Percentiles rank a stretch among this genome's conserved stretches.
These are phyloP conservation scores for Pythium scleroteichum DNA, from an alignment of 352 stramenopile species.

Conservation along the genomic window DNA sequence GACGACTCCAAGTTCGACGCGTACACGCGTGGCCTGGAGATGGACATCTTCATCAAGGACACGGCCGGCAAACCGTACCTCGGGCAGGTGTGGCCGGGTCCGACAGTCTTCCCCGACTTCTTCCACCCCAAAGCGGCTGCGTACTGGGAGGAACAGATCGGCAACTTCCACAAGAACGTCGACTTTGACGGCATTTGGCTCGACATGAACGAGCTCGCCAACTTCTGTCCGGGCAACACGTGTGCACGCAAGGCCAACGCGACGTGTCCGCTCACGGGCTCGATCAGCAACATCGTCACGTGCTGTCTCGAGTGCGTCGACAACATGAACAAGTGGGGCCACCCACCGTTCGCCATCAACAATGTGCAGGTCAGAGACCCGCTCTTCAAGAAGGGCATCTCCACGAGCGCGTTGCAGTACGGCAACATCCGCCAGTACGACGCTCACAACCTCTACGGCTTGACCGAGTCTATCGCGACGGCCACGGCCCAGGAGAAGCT, in stretches of 20 bases:
- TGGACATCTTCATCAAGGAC: constrained; percentile 83
- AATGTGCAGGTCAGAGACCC: constrained; percentile 38
- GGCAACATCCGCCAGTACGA: constrained; percentile 68
- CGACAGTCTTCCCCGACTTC: constrained; percentile 82
- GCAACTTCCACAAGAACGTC: constrained; percentile 49
- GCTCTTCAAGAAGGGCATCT: constrained; percentile 68
- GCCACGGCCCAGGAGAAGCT: constrained; percentile 51
- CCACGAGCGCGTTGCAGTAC: constrained; percentile 55
- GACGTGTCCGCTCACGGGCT: constrained; percentile 39
- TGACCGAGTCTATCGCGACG: constrained; percentile 73
- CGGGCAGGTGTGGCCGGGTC: constrained; percentile 81
- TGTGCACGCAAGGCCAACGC: constrained; percentile 37
- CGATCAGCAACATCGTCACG: constrained; percentile 31
- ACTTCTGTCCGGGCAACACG: constrained; percentile 59
- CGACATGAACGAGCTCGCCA: constrained; percentile 88
- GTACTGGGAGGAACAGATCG: constrained; percentile 73
- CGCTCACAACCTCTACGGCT: constrained; percentile 80
- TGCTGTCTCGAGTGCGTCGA: constrained; percentile 47
- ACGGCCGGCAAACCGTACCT: constrained; percentile 58
- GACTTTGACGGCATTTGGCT: constrained; percentile 80
- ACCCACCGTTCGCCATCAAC: constrained; percentile 62
- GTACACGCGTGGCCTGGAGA: constrained; percentile 55
- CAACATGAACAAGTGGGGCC: constrained; percentile 52
- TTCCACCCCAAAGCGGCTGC: constrained; percentile 60
- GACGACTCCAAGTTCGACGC: constrained; percentile 47